These are phyloP conservation scores for Hirschfeldia incana DNA, from an alignment of 345 rosid species.

Conservation along the genomic window DNA sequence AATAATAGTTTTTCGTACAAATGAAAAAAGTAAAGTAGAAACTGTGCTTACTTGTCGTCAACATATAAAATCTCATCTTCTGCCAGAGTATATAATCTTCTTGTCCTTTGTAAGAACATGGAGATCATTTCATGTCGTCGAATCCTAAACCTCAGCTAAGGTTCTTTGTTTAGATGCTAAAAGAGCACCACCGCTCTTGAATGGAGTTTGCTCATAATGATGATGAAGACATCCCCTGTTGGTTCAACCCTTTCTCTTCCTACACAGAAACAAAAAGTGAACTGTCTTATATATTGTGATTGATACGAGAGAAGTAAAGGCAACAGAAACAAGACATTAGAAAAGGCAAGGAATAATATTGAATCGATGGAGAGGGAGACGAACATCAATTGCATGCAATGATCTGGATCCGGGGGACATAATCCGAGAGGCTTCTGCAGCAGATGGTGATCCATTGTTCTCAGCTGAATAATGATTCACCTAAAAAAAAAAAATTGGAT, in stretches of 20 bases:
- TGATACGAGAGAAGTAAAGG: not conserved
- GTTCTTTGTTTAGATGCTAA: not conserved
- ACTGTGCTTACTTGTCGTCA: slow-evolving; percentile 30
- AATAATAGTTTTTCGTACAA: slow-evolving; percentile 1
- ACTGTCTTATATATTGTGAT: not conserved
- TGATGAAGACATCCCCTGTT: slow-evolving; percentile 19
- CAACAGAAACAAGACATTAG: not conserved
- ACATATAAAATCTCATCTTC: slow-evolving; percentile 21
- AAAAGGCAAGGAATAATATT: not conserved
- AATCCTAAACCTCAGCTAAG: slow-evolving; percentile 4
- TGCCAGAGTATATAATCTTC: not conserved
- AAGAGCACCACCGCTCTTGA: not conserved
- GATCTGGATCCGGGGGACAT: slow-evolving; percentile 54
- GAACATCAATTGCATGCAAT: slow-evolving; percentile 57
- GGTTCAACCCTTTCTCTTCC: slow-evolving; percentile 38
- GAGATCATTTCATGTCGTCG: not conserved
- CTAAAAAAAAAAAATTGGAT: slow-evolving; percentile 14
- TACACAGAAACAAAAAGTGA: not conserved
- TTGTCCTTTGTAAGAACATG: not conserved
- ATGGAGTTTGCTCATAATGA: slow-evolving; percentile 19
- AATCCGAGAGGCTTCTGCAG: slow-evolving; percentile 50
- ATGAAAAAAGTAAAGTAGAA: not conserved
- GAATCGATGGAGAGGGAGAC: slow-evolving; percentile 33
- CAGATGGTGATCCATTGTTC: slow-evolving; percentile 55
- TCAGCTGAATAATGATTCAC: slow-evolving; percentile 37